phyloP scores from a whole-genome alignment of 331 rosid genomes.

The Arachis monticola region DNA sequence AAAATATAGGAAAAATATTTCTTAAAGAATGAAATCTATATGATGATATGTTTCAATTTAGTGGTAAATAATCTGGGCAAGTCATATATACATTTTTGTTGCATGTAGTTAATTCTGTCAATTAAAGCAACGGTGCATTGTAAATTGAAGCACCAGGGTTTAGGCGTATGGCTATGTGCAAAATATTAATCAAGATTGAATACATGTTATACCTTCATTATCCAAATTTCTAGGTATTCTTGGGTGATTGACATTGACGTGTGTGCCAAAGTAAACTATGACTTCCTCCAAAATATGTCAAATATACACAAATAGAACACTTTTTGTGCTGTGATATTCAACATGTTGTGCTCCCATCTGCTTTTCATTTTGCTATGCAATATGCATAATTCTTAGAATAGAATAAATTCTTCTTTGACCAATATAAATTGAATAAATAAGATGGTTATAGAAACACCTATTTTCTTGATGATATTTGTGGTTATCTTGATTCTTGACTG shows the following conservation, averaged over 20 bases:
- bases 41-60: constrained; percentile 21
- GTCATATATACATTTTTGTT: neutral
- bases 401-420: neutral
- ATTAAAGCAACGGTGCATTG: neutral
- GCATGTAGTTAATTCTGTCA: constrained; percentile 18
- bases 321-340: constrained; percentile 25
- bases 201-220: constrained; percentile 6
- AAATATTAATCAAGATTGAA: constrained; percentile 6
- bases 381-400: constrained; percentile 18
- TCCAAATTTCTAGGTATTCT: constrained; percentile 10
- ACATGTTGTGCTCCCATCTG: constrained; percentile 4
- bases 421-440: neutral
- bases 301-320: constrained; percentile 16
- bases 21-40: constrained; percentile 21
- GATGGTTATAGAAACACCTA: constrained; percentile 5
- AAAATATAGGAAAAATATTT: constrained; percentile 26
- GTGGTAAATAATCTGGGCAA: neutral
- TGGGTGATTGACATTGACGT: constrained; percentile 13
- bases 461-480: constrained; percentile 5
- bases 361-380: constrained; percentile 12
- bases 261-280: neutral
- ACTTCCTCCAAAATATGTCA: neutral
- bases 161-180: neutral
- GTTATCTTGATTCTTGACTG: constrained; percentile 21
- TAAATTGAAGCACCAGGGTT: too few species aligned